Percentiles rank a stretch among this genome's conserved stretches.
phyloP scores from a whole-genome alignment of 495 filamentous ascomycete species.

The Xylaria castorea region DNA sequence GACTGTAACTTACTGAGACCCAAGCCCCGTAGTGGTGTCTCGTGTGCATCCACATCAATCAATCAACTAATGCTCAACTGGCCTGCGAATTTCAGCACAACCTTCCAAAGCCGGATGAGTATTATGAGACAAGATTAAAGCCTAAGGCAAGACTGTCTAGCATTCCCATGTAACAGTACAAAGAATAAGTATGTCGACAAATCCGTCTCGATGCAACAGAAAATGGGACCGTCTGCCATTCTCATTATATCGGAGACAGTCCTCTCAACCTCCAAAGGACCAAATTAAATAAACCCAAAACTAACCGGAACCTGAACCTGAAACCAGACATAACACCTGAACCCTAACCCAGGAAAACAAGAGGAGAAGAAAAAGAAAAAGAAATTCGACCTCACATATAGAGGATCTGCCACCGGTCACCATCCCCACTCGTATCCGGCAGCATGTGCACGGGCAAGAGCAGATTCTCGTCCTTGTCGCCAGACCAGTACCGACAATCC shows the following conservation, averaged over 20 bases:
- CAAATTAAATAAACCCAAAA: neutral
- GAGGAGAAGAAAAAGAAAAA: neutral
- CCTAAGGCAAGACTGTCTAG: too few relatives aligned
- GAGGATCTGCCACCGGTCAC: constrained; percentile 17
- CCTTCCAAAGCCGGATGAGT: neutral
- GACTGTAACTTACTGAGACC: neutral
- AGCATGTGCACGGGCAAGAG: constrained; percentile 33
- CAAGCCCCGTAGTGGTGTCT: neutral
- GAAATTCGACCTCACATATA: constrained; percentile 4
- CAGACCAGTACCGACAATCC: constrained; percentile 35
- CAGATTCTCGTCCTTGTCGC: constrained; percentile 24
- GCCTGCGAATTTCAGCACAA: neutral
- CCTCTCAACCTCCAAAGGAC: neutral
- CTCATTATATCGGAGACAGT: neutral
- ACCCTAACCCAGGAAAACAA: neutral
- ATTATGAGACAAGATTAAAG: neutral
- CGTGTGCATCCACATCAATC: neutral
- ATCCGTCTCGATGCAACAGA: neutral
- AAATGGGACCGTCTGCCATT: neutral
- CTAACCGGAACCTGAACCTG: neutral
- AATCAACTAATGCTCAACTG: neutral
- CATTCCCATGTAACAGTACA: neutral
- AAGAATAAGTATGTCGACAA: neutral
- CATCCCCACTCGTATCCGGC: neutral
- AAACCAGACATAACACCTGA: neutral